These are phyloP conservation scores for Ettlia oleoabundans DNA, from an alignment of 139 green algal species.

Conservation along the genomic window DNA sequence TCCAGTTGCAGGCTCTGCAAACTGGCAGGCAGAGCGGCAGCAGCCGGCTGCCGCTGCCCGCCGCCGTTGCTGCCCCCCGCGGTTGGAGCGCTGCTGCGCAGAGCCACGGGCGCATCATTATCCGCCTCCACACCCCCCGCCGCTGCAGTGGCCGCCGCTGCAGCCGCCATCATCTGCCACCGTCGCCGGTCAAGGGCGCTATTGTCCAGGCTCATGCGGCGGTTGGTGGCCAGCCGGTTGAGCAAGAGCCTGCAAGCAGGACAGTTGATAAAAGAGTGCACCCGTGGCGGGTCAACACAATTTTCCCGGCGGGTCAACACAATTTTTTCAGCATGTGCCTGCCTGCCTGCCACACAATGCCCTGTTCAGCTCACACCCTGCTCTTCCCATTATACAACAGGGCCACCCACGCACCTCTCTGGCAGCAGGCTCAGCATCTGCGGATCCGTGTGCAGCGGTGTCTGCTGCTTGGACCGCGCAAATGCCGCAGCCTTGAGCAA, in stretches of 20 bases:
- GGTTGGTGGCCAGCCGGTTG: constrained; percentile 14
- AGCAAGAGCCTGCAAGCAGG: background rate
- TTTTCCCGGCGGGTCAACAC: no score
- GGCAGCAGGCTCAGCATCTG: constrained; percentile 22
- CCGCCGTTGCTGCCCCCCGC: no score
- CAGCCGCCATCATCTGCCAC: constrained; percentile 2
- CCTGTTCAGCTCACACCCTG: no score
- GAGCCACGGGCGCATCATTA: no score
- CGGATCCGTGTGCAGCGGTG: constrained; percentile 30
- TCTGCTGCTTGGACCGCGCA: constrained; percentile 40
- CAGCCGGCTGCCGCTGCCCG: background rate
- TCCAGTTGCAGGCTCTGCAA: background rate
- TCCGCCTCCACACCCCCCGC: background rate
- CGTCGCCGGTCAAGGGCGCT: constrained; percentile 42
- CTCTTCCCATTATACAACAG: no score
- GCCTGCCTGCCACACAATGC: no score
- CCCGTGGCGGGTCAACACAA: background rate
- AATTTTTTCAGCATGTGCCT: no score
- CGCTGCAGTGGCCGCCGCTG: background rate
- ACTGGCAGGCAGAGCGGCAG: background rate
- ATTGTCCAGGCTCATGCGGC: constrained; percentile 65
- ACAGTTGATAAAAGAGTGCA: no score
- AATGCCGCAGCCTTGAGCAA: constrained; percentile 46
- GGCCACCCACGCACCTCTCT: constrained; percentile 11
- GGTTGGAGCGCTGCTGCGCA: background rate